Conservation (phyloP, 2,329 filamentous ascomycete genomes). For the Aurifilum marmelostoma region DNA sequence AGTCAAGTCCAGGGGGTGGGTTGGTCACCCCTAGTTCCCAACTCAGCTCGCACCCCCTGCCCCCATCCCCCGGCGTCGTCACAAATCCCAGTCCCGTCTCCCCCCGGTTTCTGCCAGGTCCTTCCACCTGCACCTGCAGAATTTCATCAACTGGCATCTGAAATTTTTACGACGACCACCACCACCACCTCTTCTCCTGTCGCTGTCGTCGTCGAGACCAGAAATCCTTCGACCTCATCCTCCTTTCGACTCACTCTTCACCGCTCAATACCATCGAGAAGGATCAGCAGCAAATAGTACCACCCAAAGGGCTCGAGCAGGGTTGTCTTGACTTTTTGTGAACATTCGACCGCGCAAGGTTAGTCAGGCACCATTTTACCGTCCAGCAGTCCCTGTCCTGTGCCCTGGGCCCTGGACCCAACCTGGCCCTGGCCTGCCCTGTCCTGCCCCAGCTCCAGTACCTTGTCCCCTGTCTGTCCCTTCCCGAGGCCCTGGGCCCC, state of each 20-base stretch:
- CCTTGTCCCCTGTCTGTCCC: constrained; percentile 14
- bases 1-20: neutral
- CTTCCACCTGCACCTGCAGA: constrained; percentile 5
- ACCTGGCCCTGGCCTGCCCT: constrained; percentile 7
- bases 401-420: constrained; percentile 2
- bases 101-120: constrained; percentile 8
- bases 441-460: constrained; percentile 3
- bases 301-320: neutral
- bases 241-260: neutral
- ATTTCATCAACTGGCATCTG: constrained; percentile 8
- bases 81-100: constrained; percentile 7
- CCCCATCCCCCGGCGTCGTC: neutral
- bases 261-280: neutral
- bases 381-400: constrained; percentile 7
- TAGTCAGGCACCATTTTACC: neutral
- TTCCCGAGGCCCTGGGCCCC: constrained; percentile 17
- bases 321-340: neutral
- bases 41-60: neutral
- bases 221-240: neutral
- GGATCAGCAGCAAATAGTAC: neutral
- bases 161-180: neutral
- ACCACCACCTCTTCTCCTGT: neutral
- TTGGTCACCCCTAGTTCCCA: neutral
- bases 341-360: neutral
- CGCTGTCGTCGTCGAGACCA: neutral